A percentile compares a stretch with the other conserved stretches of the same genome.
Evolutionary conservation across 2,329 filamentous ascomycete genomes (phyloP).

Genomic region (Aureobasidium mangrovei): DNA sequence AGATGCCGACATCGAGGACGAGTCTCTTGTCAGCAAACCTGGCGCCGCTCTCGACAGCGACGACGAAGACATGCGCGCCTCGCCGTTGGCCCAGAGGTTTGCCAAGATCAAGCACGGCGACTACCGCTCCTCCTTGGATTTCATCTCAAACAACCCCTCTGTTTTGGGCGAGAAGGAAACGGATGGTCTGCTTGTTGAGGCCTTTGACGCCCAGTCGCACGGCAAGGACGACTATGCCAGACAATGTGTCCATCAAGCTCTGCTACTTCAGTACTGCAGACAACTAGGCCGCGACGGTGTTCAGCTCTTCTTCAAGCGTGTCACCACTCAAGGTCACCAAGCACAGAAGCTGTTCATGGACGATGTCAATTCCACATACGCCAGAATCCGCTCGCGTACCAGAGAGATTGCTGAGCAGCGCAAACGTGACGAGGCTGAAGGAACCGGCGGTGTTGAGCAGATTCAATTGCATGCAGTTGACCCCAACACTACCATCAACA

Average conservation of each 20-base stretch:
- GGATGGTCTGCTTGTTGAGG: slow-evolving; percentile 81
- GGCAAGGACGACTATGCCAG: slow-evolving; percentile 47
- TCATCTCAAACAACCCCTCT: slow-evolving; percentile 67
- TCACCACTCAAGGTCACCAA: slow-evolving; percentile 81
- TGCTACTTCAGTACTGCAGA: slow-evolving; percentile 90
- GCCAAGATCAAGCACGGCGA: slow-evolving; percentile 67
- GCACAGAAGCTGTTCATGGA: slow-evolving; percentile 85
- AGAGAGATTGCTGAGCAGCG: slow-evolving; percentile 60
- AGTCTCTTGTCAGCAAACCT: slow-evolving; percentile 30
- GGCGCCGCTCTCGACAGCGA: slow-evolving; percentile 47
- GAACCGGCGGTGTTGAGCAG: slow-evolving; percentile 69
- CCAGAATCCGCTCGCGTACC: slow-evolving; percentile 67
- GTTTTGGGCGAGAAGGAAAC: slow-evolving; percentile 80
- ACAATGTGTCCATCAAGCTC: slow-evolving; percentile 85
- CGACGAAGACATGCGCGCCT: slow-evolving; percentile 66
- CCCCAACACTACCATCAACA: slow-evolving; percentile 81
- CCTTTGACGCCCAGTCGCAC: slow-evolving; percentile 79
- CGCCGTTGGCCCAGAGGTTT: slow-evolving; percentile 70
- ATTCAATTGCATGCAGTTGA: slow-evolving; percentile 98
- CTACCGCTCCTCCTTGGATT: slow-evolving; percentile 64
- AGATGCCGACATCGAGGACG: slow-evolving; percentile 54
- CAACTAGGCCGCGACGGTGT: slow-evolving; percentile 83
- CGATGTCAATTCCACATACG: slow-evolving; percentile 83
- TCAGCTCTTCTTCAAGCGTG: slow-evolving; percentile 88
- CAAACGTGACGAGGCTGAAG: slow-evolving; percentile 37